Evolutionary conservation across 495 filamentous ascomycete species (phyloP).

Genomic region (Neurospora intermedia): DNA sequence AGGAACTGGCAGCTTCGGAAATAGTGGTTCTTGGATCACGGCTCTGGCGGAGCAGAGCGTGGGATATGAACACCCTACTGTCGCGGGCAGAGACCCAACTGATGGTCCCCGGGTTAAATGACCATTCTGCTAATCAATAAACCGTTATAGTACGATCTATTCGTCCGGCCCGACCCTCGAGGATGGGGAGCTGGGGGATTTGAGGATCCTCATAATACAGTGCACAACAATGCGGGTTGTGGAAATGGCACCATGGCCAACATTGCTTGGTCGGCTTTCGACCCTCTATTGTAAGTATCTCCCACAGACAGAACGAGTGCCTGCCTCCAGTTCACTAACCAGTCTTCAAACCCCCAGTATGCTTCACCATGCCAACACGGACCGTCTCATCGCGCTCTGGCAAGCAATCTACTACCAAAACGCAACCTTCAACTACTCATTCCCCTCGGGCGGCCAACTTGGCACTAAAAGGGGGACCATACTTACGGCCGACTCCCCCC

Average conservation of each 20-base stretch:
- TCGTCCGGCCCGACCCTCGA: conserved; percentile 15
- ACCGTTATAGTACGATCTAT: conserved; percentile 24
- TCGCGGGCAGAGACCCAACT: neutral
- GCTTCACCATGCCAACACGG: conserved; percentile 37
- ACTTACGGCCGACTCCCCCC: conserved; percentile 28
- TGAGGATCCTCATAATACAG: conserved; percentile 25
- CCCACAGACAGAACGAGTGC: neutral
- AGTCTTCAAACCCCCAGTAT: conserved; percentile 14
- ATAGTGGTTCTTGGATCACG: neutral
- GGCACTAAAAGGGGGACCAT: conserved; percentile 15
- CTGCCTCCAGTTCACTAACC: too few relatives aligned
- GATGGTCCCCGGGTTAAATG: neutral
- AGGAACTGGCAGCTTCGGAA: neutral
- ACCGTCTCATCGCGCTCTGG: conserved; percentile 38
- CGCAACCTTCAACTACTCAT: conserved; percentile 15
- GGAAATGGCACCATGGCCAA: conserved; percentile 17
- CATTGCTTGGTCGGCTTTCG: conserved; percentile 25
- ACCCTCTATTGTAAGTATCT: conserved; percentile 27
- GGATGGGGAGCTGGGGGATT: conserved; percentile 19
- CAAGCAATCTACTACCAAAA: conserved; percentile 24
- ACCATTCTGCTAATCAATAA: neutral
- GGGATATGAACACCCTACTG: neutral
- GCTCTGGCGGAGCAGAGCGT: neutral
- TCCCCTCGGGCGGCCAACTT: conserved; percentile 19
- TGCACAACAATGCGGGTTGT: conserved; percentile 25